Conservation (phyloP, 306 rosid genomes). For the Betula pendula region DNA sequence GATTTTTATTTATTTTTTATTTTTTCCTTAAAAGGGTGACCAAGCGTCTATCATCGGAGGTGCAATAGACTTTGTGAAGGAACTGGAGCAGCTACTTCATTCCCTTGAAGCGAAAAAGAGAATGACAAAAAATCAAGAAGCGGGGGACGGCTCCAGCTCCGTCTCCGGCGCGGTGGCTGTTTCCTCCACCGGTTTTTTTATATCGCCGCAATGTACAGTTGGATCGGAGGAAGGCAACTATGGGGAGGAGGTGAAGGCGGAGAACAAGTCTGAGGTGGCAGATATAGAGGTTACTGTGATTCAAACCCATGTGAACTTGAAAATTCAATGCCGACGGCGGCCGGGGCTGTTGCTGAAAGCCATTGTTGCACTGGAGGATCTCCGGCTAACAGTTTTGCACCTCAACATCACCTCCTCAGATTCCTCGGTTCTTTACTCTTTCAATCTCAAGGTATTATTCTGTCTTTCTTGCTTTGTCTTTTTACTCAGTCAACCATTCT, state of each 20-base stretch:
- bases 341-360: constrained; percentile 67
- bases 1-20: not conserved
- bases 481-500: constrained; percentile 52
- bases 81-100: constrained; percentile 77
- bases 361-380: constrained; percentile 81
- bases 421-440: constrained; percentile 65
- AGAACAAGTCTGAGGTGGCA: constrained; percentile 68
- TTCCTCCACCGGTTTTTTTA: constrained; percentile 36
- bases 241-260: constrained; percentile 55
- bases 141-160: constrained; percentile 7
- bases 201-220: constrained; percentile 35
- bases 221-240: constrained; percentile 37
- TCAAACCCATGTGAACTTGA: constrained; percentile 91
- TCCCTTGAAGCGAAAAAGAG: constrained; percentile 75
- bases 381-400: constrained; percentile 73
- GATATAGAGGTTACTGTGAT: constrained; percentile 73
- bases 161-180: constrained; percentile 16
- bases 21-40: constrained; percentile 60
- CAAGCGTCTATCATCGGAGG: constrained; percentile 97
- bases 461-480: constrained; percentile 20
- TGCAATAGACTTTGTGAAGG: constrained; percentile 95
- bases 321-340: constrained; percentile 60
- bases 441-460: constrained; percentile 89
- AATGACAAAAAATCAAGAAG: constrained; percentile 45
- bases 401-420: constrained; percentile 77